Evolutionary conservation across 257 asterid species (phyloP).

Genomic region (Penstemon barbatus): DNA sequence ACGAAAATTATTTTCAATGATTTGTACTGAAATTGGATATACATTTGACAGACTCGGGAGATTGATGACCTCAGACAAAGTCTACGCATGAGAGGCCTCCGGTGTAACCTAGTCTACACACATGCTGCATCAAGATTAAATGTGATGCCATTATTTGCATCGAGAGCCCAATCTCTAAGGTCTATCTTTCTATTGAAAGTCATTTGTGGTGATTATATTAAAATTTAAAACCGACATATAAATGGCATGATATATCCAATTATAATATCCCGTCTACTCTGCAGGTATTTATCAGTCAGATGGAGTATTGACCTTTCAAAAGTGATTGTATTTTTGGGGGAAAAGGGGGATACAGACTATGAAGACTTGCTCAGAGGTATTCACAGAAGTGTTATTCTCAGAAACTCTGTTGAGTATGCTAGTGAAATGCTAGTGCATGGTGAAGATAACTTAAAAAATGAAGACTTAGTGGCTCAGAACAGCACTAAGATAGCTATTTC

Average conservation of each 20-base stretch:
- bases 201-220: background rate
- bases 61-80: conserved; percentile 58
- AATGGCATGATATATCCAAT: background rate
- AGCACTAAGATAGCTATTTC: conserved; percentile 39
- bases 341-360: conserved; percentile 64
- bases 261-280: background rate
- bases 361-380: conserved; percentile 59
- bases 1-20: background rate
- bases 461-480: conserved; percentile 34
- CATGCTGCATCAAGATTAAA: conserved; percentile 57
- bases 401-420: conserved; percentile 44
- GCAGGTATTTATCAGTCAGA: conserved; percentile 62
- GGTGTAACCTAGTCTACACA: conserved; percentile 57
- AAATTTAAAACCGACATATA: conserved; percentile 16
- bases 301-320: conserved; percentile 60
- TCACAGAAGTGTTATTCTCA: conserved; percentile 60
- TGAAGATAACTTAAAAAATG: conserved; percentile 44
- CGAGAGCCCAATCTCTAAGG: conserved; percentile 70
- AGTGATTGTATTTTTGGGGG: conserved; percentile 59
- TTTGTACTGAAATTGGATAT: conserved; percentile 7
- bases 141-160: conserved; percentile 60
- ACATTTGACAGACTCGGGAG: conserved; percentile 40
- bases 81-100: conserved; percentile 73
- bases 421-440: conserved; percentile 43
- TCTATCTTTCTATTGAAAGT: conserved; percentile 23